Evolutionary conservation across 345 rosid genomes (phyloP).

Genomic region (Psidium guajava): DNA sequence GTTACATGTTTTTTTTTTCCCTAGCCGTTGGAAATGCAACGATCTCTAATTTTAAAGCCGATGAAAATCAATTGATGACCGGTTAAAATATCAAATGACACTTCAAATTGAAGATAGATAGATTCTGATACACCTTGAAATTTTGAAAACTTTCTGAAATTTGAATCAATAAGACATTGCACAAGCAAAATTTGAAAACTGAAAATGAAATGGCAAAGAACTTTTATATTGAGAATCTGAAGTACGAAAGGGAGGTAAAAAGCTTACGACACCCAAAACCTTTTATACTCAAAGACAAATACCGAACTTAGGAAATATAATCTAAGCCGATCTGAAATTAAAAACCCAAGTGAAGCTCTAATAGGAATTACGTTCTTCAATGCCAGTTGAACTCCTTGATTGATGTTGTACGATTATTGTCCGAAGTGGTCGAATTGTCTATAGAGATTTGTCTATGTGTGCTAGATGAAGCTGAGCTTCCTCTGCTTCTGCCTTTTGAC

Average conservation of each 20-base stretch:
- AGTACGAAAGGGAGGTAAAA: not conserved
- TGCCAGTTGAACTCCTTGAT: not conserved
- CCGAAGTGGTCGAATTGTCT: not conserved
- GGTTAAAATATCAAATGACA: not conserved
- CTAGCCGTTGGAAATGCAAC: not conserved
- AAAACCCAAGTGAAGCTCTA: not conserved
- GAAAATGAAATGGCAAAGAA: not conserved
- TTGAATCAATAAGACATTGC: not conserved
- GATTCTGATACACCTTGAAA: not conserved
- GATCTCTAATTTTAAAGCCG: not conserved
- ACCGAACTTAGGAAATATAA: no score
- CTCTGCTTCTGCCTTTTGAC: not conserved
- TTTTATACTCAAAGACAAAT: not conserved
- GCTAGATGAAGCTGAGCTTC: no score
- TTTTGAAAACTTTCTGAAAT: rapidly evolving
- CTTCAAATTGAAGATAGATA: not conserved
- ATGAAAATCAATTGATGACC: not conserved
- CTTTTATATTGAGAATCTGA: not conserved
- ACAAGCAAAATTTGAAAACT: not conserved
- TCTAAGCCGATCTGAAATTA: not conserved
- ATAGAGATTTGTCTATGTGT: no score
- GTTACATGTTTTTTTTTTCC: not conserved
- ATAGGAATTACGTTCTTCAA: not conserved
- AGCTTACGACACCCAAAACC: not conserved
- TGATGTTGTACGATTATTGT: not conserved